Percentiles rank a stretch among this genome's conserved stretches.
Evolutionary conservation across 805 yeast genomes (phyloP).

Genomic region (Yamadazyma insecticola): DNA sequence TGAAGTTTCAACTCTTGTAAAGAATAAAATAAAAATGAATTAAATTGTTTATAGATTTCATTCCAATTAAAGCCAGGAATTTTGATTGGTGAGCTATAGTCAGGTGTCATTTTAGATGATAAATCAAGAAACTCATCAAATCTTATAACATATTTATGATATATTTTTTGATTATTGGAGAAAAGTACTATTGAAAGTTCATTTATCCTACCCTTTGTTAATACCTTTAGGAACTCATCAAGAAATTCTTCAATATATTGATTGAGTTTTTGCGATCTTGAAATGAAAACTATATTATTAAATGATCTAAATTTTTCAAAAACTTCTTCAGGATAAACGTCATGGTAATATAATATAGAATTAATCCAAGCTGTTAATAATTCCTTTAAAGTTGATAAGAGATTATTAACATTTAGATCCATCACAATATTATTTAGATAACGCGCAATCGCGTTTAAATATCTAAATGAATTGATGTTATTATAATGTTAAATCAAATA

Average conservation of each 20-base stretch:
- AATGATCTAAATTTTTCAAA: conserved; percentile 42
- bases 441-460: not conserved
- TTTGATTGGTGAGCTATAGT: conserved; percentile 10
- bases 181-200: conserved; percentile 36
- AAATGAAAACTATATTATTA: conserved; percentile 36
- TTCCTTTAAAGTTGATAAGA: conserved; percentile 39
- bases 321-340: conserved; percentile 49
- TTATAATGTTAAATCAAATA: conserved; percentile 7
- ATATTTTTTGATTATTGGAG: conserved; percentile 22
- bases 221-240: conserved; percentile 4
- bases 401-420: conserved; percentile 8
- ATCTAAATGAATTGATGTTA: not conserved
- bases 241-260: conserved; percentile 39
- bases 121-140: conserved; percentile 28
- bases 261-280: conserved; percentile 45
- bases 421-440: not conserved
- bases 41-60: conserved; percentile 27
- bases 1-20: conserved; percentile 23
- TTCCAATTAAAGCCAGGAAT: conserved; percentile 27
- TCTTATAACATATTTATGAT: conserved; percentile 36
- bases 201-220: conserved; percentile 17
- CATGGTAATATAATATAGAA: conserved; percentile 48
- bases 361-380: conserved; percentile 49
- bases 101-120: conserved; percentile 9
- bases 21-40: conserved; percentile 26